Conservation (phyloP, 306 rosid genomes). For the Vigna angularis region DNA sequence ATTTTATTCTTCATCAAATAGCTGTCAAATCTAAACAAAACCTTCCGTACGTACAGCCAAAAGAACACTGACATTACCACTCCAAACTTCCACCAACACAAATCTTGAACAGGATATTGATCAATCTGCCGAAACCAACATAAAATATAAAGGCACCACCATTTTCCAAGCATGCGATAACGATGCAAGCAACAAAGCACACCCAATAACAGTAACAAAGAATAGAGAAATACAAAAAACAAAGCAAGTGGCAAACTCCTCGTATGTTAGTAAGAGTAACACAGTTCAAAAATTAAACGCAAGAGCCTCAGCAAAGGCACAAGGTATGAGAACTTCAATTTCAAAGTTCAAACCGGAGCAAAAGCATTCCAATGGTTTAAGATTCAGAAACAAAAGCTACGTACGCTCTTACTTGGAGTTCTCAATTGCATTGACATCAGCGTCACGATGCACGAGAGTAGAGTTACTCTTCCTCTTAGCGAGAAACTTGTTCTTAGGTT, state of each 20-base stretch:
- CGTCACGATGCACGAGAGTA: slow-evolving; percentile 6
- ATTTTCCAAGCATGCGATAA: slow-evolving; percentile 55
- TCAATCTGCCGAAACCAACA: slow-evolving; percentile 44
- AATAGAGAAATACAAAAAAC: slow-evolving; percentile 14
- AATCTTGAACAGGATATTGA: slow-evolving; percentile 23
- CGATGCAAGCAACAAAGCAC: slow-evolving; percentile 25
- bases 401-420: slow-evolving; percentile 54
- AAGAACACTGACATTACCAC: slow-evolving; percentile 15
- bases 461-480: slow-evolving; percentile 69
- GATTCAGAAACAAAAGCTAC: background rate
- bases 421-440: slow-evolving; percentile 29
- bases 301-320: background rate
- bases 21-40: slow-evolving; percentile 37
- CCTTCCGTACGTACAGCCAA: slow-evolving; percentile 8
- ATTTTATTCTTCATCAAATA: background rate
- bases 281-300: background rate
- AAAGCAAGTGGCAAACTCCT: background rate
- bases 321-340: background rate
- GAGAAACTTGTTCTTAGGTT: slow-evolving; percentile 55
- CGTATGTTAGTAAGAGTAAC: slow-evolving; percentile 5
- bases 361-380: background rate
- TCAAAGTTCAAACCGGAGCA: slow-evolving; percentile 5
- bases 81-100: slow-evolving; percentile 35
- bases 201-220: slow-evolving; percentile 29
- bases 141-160: slow-evolving; percentile 47